A percentile compares a stretch with the other conserved stretches of the same genome.
Evolutionary conservation across 345 rosid genomes (phyloP).

Genomic region (Salix udensis): DNA sequence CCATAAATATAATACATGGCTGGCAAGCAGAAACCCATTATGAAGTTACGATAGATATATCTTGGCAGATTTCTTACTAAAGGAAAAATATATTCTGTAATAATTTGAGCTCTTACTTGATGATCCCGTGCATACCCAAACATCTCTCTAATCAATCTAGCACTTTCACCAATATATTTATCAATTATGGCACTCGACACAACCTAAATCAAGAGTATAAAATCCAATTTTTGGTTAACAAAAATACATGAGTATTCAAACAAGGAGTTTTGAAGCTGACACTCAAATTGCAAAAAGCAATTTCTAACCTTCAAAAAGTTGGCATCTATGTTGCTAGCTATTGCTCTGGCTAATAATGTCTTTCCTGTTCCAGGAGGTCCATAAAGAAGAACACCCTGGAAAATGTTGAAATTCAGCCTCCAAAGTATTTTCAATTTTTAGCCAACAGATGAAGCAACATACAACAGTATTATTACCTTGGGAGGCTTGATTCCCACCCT

Average conservation of each 20-base stretch:
- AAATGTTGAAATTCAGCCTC: background rate
- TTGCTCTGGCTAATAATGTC: conserved; percentile 94
- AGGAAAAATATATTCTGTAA: background rate
- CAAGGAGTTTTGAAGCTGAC: background rate
- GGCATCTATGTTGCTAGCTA: conserved; percentile 97
- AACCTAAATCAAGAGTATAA: conserved; percentile 42
- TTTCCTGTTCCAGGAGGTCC: conserved; percentile 99
- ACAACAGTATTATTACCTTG: conserved; percentile 34
- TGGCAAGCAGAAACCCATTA: conserved; percentile 15
- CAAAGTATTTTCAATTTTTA: background rate
- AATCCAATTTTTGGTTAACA: background rate
- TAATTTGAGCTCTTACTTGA: conserved; percentile 49
- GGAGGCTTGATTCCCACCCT: conserved; percentile 98
- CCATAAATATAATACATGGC: conserved; percentile 99
- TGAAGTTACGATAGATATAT: background rate
- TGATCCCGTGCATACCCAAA: conserved; percentile 98
- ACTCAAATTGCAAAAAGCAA: background rate
- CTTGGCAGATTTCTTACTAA: background rate
- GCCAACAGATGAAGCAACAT: background rate
- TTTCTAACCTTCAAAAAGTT: conserved; percentile 78
- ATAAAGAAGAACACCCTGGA: conserved; percentile 94
- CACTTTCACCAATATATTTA: conserved; percentile 98
- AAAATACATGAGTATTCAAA: background rate
- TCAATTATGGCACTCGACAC: conserved; percentile 98
- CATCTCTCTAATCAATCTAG: conserved; percentile 94